These are phyloP conservation scores for Emergomyces orientalis DNA, from an alignment of 2,329 filamentous ascomycete genomes.

Conservation along the genomic window DNA sequence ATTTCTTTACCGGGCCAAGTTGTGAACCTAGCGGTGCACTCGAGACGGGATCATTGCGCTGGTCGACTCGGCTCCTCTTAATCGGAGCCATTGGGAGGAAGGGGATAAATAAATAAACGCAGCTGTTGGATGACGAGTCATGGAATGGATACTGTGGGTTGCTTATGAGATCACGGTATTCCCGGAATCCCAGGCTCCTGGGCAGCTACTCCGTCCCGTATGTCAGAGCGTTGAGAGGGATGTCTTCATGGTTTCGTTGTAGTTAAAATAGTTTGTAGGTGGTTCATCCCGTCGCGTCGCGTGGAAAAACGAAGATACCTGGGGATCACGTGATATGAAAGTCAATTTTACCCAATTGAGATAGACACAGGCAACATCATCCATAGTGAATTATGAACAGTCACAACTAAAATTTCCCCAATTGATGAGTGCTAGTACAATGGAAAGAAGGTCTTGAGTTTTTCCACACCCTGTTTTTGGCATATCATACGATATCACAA, in stretches of 20 bases:
- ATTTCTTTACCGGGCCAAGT: background rate
- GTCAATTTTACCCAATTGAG: background rate
- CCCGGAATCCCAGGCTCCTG: background rate
- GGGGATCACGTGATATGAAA: background rate
- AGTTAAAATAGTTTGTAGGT: background rate
- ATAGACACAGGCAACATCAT: background rate
- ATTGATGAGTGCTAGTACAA: too few species aligned
- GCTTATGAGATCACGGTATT: too few species aligned
- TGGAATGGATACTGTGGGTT: background rate
- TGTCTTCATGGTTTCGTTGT: background rate
- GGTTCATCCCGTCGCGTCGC: background rate
- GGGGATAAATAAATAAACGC: background rate
- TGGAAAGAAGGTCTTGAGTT: too few species aligned
- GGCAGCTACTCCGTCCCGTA: background rate
- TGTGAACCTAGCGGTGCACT: background rate
- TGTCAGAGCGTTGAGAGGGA: background rate
- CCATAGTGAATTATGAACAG: too few species aligned
- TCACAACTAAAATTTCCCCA: too few species aligned
- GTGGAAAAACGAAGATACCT: background rate
- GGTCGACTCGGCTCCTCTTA: constrained; percentile 8
- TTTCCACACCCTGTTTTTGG: too few species aligned
- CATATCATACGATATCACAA: background rate
- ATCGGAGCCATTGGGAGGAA: constrained; percentile 5
- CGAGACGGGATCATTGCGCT: background rate
- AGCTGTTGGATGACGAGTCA: background rate